Base-by-base conservation (phyloP, 805 yeast genomes). In the Groenewaldozyma tartarivorans region DNA sequence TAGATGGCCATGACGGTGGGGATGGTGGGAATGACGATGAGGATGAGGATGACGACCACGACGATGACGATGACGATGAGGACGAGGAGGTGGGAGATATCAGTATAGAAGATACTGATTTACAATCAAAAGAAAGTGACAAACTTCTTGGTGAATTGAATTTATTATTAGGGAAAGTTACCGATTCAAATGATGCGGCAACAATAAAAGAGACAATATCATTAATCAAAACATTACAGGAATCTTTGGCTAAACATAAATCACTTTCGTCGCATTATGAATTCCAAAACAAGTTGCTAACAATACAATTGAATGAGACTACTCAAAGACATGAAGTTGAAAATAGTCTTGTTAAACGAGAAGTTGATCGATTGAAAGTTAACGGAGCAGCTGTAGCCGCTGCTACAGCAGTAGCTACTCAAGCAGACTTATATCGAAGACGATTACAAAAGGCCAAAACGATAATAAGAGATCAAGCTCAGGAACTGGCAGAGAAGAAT, bases 321-420 rank as follows among this genome's bases (percentile, higher is more conserved):
- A 64, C 63, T 33, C 71, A 66, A 56, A 54, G 75, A 16, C 61
- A 62, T 42, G 72, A 69, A 47, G 77, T 71, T 15, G 77, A 71
- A 48, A 61, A 59, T 38, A 62, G 57, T 37, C 52, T 72, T n/a
- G 59, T 61, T 33, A 63, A 68, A 49, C 61, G 71, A 26, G 72
- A 70, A 49, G 66, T 69, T n/a, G 71, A 72, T 45, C 56, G 64
- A 38, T 54, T 71, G 33, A 18, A 21, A 35, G 39, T 16, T 17
- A 26, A 39, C 32, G 33, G 22, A 2, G 33, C 22, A 4, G 42
- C 16, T 18, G 39, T 63, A 36, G 52, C 56, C 42, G 58, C 57
- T 41, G 61, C 59, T 22, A 41, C 33, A 42, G 20, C 44, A 20
- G 40, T 35, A 30, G 37, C 38, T 35, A 29, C 21, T 41, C 20